phyloP scores from a whole-genome alignment of 306 rosid species.

The Trifolium dubium region DNA sequence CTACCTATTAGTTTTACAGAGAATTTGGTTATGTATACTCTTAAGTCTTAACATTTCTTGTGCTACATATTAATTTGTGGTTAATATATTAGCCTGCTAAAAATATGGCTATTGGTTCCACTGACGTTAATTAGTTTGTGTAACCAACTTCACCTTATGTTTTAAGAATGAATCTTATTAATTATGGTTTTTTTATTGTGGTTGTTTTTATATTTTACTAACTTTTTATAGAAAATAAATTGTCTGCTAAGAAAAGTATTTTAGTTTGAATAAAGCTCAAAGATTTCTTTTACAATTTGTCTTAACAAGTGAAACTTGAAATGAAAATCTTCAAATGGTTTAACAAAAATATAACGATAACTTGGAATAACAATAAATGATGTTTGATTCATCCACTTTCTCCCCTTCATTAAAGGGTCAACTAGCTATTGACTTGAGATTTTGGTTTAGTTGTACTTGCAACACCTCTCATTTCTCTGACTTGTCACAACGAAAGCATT shows the following conservation, averaged over 20 bases:
- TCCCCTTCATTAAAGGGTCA: conserved; percentile 9
- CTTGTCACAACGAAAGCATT: conserved; percentile 25
- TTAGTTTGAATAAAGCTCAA: background rate
- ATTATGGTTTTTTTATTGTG: background rate
- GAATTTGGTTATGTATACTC: too few relatives aligned
- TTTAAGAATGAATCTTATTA: background rate
- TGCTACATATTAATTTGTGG: too few relatives aligned
- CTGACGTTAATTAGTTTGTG: background rate
- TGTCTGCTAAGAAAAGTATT: background rate
- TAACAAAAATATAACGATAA: background rate
- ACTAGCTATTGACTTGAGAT: background rate
- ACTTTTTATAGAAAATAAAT: background rate
- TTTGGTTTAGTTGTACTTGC: conserved; percentile 57
- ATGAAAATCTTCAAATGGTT: background rate
- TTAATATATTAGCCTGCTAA: too few relatives aligned
- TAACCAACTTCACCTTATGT: background rate
- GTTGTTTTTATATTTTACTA: background rate
- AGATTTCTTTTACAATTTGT: conserved; percentile 3
- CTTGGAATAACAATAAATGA: background rate
- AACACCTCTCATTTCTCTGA: conserved; percentile 35
- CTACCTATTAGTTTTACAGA: too few relatives aligned
- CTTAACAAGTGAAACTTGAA: background rate
- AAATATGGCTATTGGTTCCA: too few relatives aligned
- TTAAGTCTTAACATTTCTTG: too few relatives aligned
- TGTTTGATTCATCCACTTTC: background rate